These are phyloP conservation scores for Yarrowia sp. DNA, from an alignment of 805 yeast species.

Conservation along the genomic window DNA sequence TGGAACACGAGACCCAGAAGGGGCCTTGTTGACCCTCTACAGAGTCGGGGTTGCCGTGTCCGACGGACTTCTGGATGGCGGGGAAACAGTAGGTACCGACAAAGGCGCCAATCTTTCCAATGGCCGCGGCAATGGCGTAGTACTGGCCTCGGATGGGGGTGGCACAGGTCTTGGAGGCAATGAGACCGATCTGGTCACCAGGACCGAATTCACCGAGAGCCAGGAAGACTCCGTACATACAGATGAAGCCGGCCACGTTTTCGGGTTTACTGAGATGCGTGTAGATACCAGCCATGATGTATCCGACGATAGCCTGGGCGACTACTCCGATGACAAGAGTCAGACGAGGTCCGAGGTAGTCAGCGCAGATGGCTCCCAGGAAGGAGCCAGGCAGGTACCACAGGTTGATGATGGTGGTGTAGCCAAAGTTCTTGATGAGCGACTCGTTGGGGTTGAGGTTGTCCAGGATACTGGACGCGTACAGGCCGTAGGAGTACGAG, in stretches of 20 bases:
- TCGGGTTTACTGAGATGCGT: slow-evolving; percentile 54
- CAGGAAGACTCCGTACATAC: slow-evolving; percentile 85
- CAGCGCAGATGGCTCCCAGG: slow-evolving; percentile 82
- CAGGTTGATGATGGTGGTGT: slow-evolving; percentile 87
- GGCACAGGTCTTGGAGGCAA: slow-evolving; percentile 86
- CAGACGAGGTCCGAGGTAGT: slow-evolving; percentile 88
- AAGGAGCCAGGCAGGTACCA: slow-evolving; percentile 92
- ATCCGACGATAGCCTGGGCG: slow-evolving; percentile 80
- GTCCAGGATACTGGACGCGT: slow-evolving; percentile 73
- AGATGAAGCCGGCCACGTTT: slow-evolving; percentile 79
- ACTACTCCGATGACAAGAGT: slow-evolving; percentile 73
- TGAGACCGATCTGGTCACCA: slow-evolving; percentile 87
- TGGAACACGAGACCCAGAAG: slow-evolving; percentile 79
- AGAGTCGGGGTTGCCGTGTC: slow-evolving; percentile 52
- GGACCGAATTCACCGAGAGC: slow-evolving; percentile 93
- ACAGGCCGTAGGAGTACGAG: slow-evolving; percentile 84
- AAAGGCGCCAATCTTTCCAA: slow-evolving; percentile 92
- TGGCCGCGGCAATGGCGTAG: slow-evolving; percentile 90
- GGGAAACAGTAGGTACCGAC: slow-evolving; percentile 92
- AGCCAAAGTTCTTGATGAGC: slow-evolving; percentile 80
- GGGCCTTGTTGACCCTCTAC: slow-evolving; percentile 73
- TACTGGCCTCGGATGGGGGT: slow-evolving; percentile 89
- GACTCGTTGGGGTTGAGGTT: slow-evolving; percentile 66
- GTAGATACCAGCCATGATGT: slow-evolving; percentile 78
- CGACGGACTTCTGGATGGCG: slow-evolving; percentile 64